Conservation (phyloP, 1,284 basidiomycete species). For the Afroboletus lepidellus region DNA sequence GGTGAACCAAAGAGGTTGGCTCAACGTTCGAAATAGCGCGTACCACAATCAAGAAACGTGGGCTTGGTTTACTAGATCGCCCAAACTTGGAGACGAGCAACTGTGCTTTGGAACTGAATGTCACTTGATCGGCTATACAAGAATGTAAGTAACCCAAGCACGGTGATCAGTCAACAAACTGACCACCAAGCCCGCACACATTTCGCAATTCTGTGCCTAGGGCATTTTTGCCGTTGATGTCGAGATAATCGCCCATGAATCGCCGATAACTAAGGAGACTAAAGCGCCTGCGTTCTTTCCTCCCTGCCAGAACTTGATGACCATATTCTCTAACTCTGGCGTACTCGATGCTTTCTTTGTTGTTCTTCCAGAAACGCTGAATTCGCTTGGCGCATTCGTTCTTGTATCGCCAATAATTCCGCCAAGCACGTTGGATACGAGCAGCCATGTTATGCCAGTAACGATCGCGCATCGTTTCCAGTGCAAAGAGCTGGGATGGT, state of each 20-base stretch:
- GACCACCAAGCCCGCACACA: conserved; percentile 75
- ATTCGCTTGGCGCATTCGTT: conserved; percentile 94
- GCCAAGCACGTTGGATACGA: conserved; percentile 95
- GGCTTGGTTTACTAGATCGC: conserved; percentile 90
- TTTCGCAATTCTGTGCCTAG: conserved; percentile 79
- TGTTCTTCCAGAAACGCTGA: conserved; percentile 98
- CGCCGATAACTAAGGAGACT: conserved; percentile 93
- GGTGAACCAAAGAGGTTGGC: conserved; percentile 2
- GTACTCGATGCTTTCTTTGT: conserved; percentile 91
- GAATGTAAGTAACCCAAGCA: conserved; percentile 1
- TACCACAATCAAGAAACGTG: conserved; percentile 89
- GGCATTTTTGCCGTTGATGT: conserved; percentile 80
- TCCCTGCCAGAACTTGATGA: conserved; percentile 85
- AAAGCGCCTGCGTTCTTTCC: conserved; percentile 94
- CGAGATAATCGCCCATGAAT: conserved; percentile 97
- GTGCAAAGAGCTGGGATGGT: conserved; percentile 78
- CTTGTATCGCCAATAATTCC: conserved; percentile 94
- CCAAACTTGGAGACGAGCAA: conserved; percentile 85
- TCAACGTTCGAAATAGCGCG: conserved; percentile 35
- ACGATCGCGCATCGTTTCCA: conserved; percentile 97
- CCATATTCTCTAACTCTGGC: conserved; percentile 91
- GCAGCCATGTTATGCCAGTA: conserved; percentile 99
- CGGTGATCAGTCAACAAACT: conserved; percentile 31
- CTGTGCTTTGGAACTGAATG: conserved; percentile 86
- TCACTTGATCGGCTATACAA: conserved; percentile 64